Percentiles rank a stretch among this genome's conserved stretches.
Conservation (phyloP, 2,329 filamentous ascomycete species). For the Oidium heveae region DNA sequence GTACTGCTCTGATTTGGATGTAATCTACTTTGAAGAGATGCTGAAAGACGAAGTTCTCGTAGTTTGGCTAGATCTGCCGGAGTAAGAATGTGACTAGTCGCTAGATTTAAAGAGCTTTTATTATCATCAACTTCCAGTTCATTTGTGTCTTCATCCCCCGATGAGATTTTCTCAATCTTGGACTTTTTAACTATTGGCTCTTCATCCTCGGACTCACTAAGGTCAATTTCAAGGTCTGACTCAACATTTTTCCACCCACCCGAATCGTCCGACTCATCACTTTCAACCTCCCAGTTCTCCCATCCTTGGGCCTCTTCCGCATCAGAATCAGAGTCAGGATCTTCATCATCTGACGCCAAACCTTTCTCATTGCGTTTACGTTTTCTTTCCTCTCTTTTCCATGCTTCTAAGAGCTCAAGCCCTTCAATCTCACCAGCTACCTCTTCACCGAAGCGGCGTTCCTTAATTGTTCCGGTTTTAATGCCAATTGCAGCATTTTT, state of each 20-base stretch:
- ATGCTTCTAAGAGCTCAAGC: constrained; percentile 70
- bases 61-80: constrained; percentile 92
- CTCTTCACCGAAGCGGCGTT: constrained; percentile 63
- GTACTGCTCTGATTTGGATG: constrained; percentile 12
- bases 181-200: constrained; percentile 40
- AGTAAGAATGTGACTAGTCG: constrained; percentile 83
- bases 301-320: constrained; percentile 7
- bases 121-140: constrained; percentile 19
- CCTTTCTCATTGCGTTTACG: constrained; percentile 45
- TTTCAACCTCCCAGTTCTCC: constrained; percentile 13
- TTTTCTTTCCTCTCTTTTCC: constrained; percentile 73
- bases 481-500: constrained; percentile 74
- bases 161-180: constrained; percentile 20
- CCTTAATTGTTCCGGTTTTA: constrained; percentile 46
- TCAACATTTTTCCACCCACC: constrained; percentile 86
- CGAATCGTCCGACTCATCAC: constrained; percentile 38
- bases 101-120: constrained; percentile 39
- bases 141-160: constrained; percentile 16
- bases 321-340: constrained; percentile 29
- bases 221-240: constrained; percentile 54
- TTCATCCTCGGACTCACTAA: constrained; percentile 52
- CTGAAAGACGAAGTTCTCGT: constrained; percentile 55
- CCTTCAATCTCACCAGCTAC: constrained; percentile 66
- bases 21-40: constrained; percentile 41
- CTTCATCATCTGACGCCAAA: constrained; percentile 28